Base-by-base conservation (phyloP, 495 filamentous ascomycete species). In the Hypoxylon cercidicola region DNA sequence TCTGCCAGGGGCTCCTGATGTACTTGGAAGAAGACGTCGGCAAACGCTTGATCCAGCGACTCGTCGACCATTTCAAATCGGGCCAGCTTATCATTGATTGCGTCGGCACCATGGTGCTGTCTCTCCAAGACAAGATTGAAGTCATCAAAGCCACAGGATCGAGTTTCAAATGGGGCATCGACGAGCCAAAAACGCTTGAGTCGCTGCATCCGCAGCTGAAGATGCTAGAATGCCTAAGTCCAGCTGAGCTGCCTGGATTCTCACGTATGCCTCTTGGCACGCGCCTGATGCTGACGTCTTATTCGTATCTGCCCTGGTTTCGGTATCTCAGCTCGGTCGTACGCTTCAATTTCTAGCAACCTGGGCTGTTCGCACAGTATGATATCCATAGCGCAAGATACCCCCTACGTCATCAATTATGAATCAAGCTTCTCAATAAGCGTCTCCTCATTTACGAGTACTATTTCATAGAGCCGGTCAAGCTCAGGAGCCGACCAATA, bases 1-100 rank as follows among this genome's bases (percentile, higher is more conserved):
- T 73, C 8, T 64, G 62, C 21, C 59, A 70, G 53, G 70, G 67
- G 34, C 28, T 73, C 6, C 23, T 63, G n/a, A 70, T 73, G 70
- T 73, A 62, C 21, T 35, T 73, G n/a, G 55, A 62, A 44, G 66
- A 63, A 23, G 67, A 65, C 18, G n/a, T 41, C 0, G 60, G 46
- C 5, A 68, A 62, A 15, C 44, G 28, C 30, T 41, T 73, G 48
- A 66, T 73, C 3, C 49, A 30, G 9, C 63, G 55, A n/a, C 46
- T 70, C 3, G 44, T 55, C 52, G 30, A 59, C 13, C 67, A 65
- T 30, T 73, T 73, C 53, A 66, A 55, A 8, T 56, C 62, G 4
- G 70, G 70, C 3, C 58, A 73, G 49, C 47, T 73, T 9, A 60
- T 73, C 28, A 43, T 73, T 37, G 70, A 73, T 46, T 35, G 30